Evolutionary conservation across 495 filamentous ascomycete species (phyloP).

Genomic region (Opeltia flavorubescens): DNA sequence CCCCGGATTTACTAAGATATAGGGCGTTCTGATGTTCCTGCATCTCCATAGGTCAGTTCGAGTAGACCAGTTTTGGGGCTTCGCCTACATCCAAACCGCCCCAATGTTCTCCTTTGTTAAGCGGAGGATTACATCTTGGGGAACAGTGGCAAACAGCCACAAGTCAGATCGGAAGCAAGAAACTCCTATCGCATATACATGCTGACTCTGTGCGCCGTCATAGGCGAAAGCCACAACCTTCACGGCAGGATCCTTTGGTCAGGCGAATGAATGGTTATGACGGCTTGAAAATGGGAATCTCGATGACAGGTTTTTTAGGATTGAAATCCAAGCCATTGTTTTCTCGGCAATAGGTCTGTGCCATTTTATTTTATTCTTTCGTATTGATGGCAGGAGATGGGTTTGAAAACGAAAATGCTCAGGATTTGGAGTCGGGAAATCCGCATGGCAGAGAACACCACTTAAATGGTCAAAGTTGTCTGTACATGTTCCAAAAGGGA

Average conservation of each 20-base stretch:
- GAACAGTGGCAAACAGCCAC: not conserved
- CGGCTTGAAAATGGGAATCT: not conserved
- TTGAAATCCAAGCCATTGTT: too few species aligned
- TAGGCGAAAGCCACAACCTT: not conserved
- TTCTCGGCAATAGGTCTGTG: too few species aligned
- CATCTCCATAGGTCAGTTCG: not conserved
- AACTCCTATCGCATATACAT: not conserved
- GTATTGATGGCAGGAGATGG: too few species aligned
- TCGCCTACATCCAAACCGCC: not conserved
- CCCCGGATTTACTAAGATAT: not conserved
- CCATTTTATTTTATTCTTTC: too few species aligned
- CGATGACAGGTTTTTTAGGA: constrained; percentile 1
- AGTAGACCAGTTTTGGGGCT: not conserved
- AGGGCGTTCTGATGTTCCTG: not conserved
- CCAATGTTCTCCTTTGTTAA: not conserved
- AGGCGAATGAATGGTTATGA: not conserved
- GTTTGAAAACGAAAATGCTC: too few species aligned
- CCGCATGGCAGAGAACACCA: too few species aligned
- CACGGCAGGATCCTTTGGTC: not conserved
- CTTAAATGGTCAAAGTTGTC: too few species aligned
- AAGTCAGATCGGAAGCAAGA: not conserved
- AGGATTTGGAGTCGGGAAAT: too few species aligned
- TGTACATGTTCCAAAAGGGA: too few species aligned
- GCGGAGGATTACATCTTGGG: not conserved
- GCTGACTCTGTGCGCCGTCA: constrained; percentile 1